phyloP scores from a whole-genome alignment of 1,284 basidiomycete species.

The Ganoderma sp. region DNA sequence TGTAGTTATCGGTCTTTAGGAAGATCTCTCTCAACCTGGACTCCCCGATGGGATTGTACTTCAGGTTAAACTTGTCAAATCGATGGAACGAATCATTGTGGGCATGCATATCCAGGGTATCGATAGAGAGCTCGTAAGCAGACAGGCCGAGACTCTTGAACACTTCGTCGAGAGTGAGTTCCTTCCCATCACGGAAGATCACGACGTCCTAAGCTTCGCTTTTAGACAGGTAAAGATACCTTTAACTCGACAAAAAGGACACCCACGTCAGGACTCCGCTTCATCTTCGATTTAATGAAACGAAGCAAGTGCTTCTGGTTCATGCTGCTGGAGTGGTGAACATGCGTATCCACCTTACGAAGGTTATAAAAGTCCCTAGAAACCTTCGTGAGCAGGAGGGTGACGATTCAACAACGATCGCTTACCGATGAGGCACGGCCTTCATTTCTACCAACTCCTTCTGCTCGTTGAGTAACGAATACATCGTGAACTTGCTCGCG shows the following conservation, averaged over 20 bases:
- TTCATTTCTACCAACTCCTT: constrained; percentile 98
- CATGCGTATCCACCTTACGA: constrained; percentile 98
- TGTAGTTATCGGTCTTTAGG: constrained; percentile 96
- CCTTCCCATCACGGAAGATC: constrained; percentile 91
- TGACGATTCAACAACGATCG: constrained; percentile 22
- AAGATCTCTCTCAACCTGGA: constrained; percentile 97
- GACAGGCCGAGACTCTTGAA: constrained; percentile 95
- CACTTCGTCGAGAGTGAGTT: constrained; percentile 91
- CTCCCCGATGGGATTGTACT: constrained; percentile 96
- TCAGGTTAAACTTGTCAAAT: constrained; percentile 95
- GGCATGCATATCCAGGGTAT: constrained; percentile 99
- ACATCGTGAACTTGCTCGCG: constrained; percentile 96
- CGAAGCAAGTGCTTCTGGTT: constrained; percentile 99
- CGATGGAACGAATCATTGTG: constrained; percentile 98
- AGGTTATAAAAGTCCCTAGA: constrained; percentile 97
- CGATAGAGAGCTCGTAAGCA: constrained; percentile 98
- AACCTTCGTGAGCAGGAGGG: not conserved
- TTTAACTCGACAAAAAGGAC: not conserved
- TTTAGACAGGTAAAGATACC: constrained; percentile 1
- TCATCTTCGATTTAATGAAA: constrained; percentile 99
- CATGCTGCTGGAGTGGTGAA: constrained; percentile 99
- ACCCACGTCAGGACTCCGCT: constrained; percentile 74
- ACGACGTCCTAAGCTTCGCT: constrained; percentile 79
- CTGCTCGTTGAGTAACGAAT: constrained; percentile 91
- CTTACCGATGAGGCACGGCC: constrained; percentile 77